Evolutionary conservation across 164 flowering plant species (phyloP).

Genomic region (Berberis vulgaris): DNA sequence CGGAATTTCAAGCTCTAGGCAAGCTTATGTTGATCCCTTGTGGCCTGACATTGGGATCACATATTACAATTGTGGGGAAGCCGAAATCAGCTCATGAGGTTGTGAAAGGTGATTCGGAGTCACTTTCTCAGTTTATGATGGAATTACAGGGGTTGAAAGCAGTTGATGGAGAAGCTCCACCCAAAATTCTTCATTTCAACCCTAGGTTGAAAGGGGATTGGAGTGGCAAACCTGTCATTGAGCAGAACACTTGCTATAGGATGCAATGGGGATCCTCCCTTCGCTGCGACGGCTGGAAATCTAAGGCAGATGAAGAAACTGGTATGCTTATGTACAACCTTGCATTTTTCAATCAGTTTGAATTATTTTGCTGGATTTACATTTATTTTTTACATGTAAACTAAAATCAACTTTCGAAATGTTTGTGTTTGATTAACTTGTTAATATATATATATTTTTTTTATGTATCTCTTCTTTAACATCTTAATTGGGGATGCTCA

Average conservation of each 20-base stretch:
- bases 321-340: slow-evolving; percentile 21
- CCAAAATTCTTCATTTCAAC: slow-evolving; percentile 54
- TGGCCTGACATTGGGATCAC: slow-evolving; percentile 37
- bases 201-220: slow-evolving; percentile 73
- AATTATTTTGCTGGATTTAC: too few relatives aligned
- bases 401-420: too few relatives aligned
- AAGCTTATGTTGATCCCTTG: slow-evolving; percentile 25
- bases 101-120: slow-evolving; percentile 26
- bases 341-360: background rate
- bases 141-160: slow-evolving; percentile 37
- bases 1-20: slow-evolving; percentile 23
- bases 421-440: too few relatives aligned
- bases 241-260: slow-evolving; percentile 54
- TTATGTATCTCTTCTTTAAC: too few relatives aligned
- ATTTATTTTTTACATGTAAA: too few relatives aligned
- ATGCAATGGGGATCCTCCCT: slow-evolving; percentile 55
- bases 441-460: too few relatives aligned
- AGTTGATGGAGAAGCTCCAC: slow-evolving; percentile 68
- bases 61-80: slow-evolving; percentile 48
- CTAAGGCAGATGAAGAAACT: slow-evolving; percentile 52
- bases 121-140: slow-evolving; percentile 41
- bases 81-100: slow-evolving; percentile 40
- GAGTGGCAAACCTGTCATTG: slow-evolving; percentile 59
- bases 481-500: too few relatives aligned
- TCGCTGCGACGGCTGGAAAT: slow-evolving; percentile 55